Conservation (phyloP, 202 grass and related monocot species). For the Zizania palustris region DNA sequence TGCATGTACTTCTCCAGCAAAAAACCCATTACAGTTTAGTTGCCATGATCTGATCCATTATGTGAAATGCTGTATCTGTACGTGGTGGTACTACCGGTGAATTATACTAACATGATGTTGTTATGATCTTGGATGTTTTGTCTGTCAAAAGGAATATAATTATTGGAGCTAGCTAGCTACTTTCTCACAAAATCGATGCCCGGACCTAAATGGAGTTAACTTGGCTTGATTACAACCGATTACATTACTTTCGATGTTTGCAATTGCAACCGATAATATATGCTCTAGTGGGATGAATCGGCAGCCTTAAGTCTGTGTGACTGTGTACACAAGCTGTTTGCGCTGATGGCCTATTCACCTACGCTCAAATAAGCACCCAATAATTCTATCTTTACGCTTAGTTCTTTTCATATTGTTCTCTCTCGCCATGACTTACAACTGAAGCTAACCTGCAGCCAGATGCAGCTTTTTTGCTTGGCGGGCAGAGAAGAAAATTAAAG, state of each 20-base stretch:
- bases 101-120: not conserved
- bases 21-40: not conserved
- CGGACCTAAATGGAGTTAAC: not conserved
- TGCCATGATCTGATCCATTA: not conserved
- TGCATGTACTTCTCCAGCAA: constrained; percentile 4
- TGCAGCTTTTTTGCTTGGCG: constrained; percentile 31
- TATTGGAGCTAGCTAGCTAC: not conserved
- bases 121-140: not conserved
- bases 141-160: not conserved
- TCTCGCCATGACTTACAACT: constrained; percentile 52
- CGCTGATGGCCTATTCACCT: constrained; percentile 31
- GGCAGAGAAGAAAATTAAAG: constrained; percentile 31
- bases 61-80: not conserved
- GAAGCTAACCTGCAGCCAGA: constrained; percentile 38
- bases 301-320: not conserved
- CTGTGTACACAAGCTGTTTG: not conserved
- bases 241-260: constrained; percentile 33
- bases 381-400: constrained; percentile 55
- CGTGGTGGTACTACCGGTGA: constrained; percentile 3
- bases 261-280: constrained; percentile 31
- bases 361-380: constrained; percentile 52
- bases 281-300: constrained; percentile 17
- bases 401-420: constrained; percentile 46
- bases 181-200: not conserved
- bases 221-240: constrained; percentile 20